Conservation (phyloP, 1,284 basidiomycete species). For the Heterobasidion annosum region DNA sequence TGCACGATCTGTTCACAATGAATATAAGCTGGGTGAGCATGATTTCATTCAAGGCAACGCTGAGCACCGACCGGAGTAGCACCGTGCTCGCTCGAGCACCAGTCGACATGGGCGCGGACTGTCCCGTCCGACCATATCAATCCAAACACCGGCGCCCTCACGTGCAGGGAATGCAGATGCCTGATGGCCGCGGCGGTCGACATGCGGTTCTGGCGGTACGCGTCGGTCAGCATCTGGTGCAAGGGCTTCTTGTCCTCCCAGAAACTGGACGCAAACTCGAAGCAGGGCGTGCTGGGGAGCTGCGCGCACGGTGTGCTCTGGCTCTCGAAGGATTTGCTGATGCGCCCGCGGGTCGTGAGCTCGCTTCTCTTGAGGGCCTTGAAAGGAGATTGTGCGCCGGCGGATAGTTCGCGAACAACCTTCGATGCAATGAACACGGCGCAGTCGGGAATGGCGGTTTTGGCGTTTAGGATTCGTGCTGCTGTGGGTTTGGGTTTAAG, state of each 20-base stretch:
- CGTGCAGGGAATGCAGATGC: slow-evolving; percentile 38
- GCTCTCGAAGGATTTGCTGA: slow-evolving; percentile 36
- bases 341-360: slow-evolving; percentile 23
- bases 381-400: slow-evolving; percentile 33
- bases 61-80: slow-evolving; percentile 17
- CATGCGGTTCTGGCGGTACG: slow-evolving; percentile 52
- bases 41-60: not conserved
- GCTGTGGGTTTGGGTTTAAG: slow-evolving; percentile 20
- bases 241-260: slow-evolving; percentile 54
- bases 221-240: slow-evolving; percentile 37
- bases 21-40: not conserved
- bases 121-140: slow-evolving; percentile 43
- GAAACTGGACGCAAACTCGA: slow-evolving; percentile 44
- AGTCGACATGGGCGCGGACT: slow-evolving; percentile 48
- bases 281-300: slow-evolving; percentile 32
- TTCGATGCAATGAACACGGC: slow-evolving; percentile 34
- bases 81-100: slow-evolving; percentile 29
- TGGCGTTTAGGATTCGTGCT: slow-evolving; percentile 32
- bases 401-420: slow-evolving; percentile 27
- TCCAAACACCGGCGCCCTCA: slow-evolving; percentile 41
- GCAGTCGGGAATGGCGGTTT: slow-evolving; percentile 38
- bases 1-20: slow-evolving; percentile 27
- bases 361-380: slow-evolving; percentile 34
- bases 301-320: slow-evolving; percentile 40
- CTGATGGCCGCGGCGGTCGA: slow-evolving; percentile 38